Percentiles rank a stretch among this genome's conserved stretches.
Evolutionary conservation across 441 rosid genomes (phyloP).

Genomic region (Populus hybrid): DNA sequence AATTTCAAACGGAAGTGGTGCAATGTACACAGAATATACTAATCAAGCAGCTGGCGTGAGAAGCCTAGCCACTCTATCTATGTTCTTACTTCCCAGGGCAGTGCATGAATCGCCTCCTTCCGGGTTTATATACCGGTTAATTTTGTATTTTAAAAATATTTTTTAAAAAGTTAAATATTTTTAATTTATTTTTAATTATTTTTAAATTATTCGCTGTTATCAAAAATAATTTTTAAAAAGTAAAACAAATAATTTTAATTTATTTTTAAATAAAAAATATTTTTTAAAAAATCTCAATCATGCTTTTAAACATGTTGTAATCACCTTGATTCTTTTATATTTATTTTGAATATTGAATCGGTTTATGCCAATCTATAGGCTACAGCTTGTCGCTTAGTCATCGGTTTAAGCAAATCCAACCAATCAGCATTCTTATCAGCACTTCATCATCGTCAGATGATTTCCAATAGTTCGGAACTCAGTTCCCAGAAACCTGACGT

Average conservation of each 20-base stretch:
- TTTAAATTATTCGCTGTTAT: no score
- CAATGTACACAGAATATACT: not conserved
- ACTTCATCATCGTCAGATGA: not conserved
- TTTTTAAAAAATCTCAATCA: no score
- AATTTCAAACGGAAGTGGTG: not conserved
- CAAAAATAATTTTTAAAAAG: no score
- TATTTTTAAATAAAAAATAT: no score
- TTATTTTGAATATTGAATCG: not conserved
- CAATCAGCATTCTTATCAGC: slow-evolving; percentile 34
- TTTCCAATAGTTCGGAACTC: not conserved
- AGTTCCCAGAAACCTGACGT: not conserved
- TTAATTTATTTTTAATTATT: no score
- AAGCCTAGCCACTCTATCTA: not conserved
- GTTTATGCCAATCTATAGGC: slow-evolving; percentile 20
- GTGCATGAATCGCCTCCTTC: no score
- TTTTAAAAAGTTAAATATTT: no score
- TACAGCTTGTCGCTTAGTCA: slow-evolving; percentile 22
- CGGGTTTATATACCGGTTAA: no score
- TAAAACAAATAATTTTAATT: no score
- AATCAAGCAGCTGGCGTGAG: not conserved
- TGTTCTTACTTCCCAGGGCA: not conserved
- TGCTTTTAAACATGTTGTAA: no score
- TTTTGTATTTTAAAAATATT: no score
- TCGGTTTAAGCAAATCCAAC: slow-evolving; percentile 28
- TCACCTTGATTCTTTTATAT: not conserved